Conservation (phyloP, 352 stramenopile genomes). For the Globisporangium paroecandrum region DNA sequence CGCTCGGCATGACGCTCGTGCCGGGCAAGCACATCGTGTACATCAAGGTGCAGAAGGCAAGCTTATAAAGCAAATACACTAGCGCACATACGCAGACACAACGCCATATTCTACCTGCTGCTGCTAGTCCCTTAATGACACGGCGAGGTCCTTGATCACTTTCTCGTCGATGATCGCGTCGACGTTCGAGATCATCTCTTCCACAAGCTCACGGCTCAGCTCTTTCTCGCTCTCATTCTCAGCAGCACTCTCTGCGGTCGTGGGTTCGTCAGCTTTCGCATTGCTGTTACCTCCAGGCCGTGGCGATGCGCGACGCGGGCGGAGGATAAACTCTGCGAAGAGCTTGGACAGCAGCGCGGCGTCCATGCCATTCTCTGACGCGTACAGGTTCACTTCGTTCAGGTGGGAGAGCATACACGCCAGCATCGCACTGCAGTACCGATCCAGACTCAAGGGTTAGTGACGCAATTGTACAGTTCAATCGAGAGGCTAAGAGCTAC, state of each 20-base stretch:
- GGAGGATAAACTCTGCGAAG: conserved; percentile 61
- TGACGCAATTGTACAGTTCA: background rate
- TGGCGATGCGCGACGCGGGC: conserved; percentile 18
- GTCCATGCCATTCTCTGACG: conserved; percentile 73
- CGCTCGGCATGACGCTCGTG: conserved; percentile 71
- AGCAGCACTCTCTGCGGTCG: conserved; percentile 19
- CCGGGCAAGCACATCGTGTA: conserved; percentile 74
- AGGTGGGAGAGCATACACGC: conserved; percentile 76
- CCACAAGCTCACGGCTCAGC: conserved; percentile 30
- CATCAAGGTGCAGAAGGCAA: conserved; percentile 48
- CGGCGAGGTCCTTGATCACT: conserved; percentile 51
- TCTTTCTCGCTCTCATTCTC: conserved; percentile 15
- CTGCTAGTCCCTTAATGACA: background rate
- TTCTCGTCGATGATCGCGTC: conserved; percentile 76
- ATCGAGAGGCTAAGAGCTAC: background rate
- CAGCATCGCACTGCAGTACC: conserved; percentile 44
- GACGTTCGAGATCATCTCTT: conserved; percentile 71
- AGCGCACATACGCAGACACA: background rate
- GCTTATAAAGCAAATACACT: background rate
- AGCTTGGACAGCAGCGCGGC: conserved; percentile 42
- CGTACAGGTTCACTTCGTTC: conserved; percentile 80
- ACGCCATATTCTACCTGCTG: background rate
- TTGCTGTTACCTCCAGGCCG: background rate
- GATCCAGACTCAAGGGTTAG: background rate
- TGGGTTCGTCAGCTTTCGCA: conserved; percentile 8